Conservation (phyloP, 805 yeast species). For the Millerago galiae region DNA sequence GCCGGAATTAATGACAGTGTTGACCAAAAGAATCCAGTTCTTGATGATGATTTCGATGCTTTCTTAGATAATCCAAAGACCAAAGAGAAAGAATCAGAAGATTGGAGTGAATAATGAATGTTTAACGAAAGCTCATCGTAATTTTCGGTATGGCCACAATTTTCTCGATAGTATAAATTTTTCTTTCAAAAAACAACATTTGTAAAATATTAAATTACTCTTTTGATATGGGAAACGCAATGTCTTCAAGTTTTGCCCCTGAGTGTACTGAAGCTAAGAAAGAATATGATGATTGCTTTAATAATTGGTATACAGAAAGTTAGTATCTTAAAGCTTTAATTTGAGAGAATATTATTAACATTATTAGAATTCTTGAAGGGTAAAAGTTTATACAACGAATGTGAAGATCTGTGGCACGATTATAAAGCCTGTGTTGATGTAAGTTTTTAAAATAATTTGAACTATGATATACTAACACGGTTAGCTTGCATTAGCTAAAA, state of each 20-base stretch:
- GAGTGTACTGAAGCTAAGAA: slow-evolving; percentile 87
- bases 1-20: slow-evolving; percentile 21
- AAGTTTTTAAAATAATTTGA: slow-evolving; percentile 3
- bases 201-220: background rate
- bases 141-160: slow-evolving; percentile 1
- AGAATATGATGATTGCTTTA: slow-evolving; percentile 88
- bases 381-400: slow-evolving; percentile 64
- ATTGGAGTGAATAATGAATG: slow-evolving; percentile 17
- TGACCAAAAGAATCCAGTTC: background rate
- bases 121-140: background rate
- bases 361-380: slow-evolving; percentile 50
- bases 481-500: slow-evolving; percentile 50
- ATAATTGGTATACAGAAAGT: slow-evolving; percentile 90
- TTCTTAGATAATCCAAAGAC: slow-evolving; percentile 16
- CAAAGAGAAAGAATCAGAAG: slow-evolving; percentile 3
- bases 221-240: slow-evolving; percentile 53
- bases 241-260: slow-evolving; percentile 92
- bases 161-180: background rate
- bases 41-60: slow-evolving; percentile 20
- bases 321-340: slow-evolving; percentile 17
- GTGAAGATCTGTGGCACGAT: slow-evolving; percentile 82
- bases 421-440: slow-evolving; percentile 85
- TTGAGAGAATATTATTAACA: slow-evolving; percentile 1
- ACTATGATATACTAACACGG: slow-evolving; percentile 1
- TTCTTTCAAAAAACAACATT: background rate